Base-by-base conservation (phyloP, 1,284 basidiomycete species). In the Cronartium ribicola region DNA sequence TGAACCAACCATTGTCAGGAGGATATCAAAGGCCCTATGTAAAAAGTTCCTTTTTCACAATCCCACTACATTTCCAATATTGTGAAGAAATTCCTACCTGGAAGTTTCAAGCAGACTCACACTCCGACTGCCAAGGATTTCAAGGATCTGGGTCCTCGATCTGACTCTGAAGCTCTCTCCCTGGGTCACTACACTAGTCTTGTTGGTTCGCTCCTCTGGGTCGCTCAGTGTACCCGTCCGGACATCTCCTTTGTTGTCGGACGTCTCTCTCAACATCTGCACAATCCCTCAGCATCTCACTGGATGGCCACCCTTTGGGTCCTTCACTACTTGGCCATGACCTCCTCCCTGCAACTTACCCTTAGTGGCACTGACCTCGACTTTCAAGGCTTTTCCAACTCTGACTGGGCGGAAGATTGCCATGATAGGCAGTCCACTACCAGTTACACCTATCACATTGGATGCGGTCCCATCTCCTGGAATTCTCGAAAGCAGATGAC, bases 401-500 rank as follows among this genome's bases (percentile, higher is more conserved):
- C 60, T 29, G 60, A 62, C 20, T 62, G 60, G 20, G 60, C 60
- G 8, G 37, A 65, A 41, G 63, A 65, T 43, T 3, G 40, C 5
- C n/a, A 65, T 5, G 22, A 65, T 22, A 3, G 40, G 4, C 5
- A 20, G n/a, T 68, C 67, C 8, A 68, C 36, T 5, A 43, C 22
- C n/a, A 57, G 48, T 7, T 68, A 68, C 55, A 60, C 67, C 29
- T 68, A n/a, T 57, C 55, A 17, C 2, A 3, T 68, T n/a, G 67
- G 55, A 2, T 39, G 39, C 29, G 67, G 55, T 2, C 11, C 67
- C 6, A 68, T 60, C 10, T 68, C 67, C 11, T 68, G 67, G 67
- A 68, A 68, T 5, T 59, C 51, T 8, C 5, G 67, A 8, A 68
- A 68, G 36, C 67, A 68, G 20, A 57, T 37, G 3, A 68, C 67